These are phyloP conservation scores for Fusarium marasasianum DNA, from an alignment of 2,329 filamentous ascomycete genomes.

Conservation along the genomic window DNA sequence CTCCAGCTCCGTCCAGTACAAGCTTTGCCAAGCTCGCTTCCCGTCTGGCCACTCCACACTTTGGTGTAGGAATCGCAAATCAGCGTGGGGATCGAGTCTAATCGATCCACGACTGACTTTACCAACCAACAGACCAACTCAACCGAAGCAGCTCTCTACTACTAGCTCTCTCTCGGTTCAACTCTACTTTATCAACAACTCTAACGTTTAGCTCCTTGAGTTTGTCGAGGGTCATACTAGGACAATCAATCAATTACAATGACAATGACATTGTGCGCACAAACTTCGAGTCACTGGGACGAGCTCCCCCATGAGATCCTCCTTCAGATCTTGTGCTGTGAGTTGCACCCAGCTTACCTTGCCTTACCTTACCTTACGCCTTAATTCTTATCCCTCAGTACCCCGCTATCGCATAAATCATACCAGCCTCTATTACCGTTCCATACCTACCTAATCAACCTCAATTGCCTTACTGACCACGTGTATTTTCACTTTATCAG, in stretches of 20 bases:
- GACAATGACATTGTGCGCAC: conserved; percentile 42
- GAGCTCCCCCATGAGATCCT: conserved; percentile 72
- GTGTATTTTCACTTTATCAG: conserved; percentile 32
- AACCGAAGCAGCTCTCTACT: neutral
- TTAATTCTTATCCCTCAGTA: conserved; percentile 30
- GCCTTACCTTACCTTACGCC: neutral
- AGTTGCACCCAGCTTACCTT: conserved; percentile 43
- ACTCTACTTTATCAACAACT: neutral
- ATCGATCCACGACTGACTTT: neutral
- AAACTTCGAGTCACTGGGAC: conserved; percentile 48
- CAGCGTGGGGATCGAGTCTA: conserved; percentile 1
- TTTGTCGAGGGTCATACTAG: neutral
- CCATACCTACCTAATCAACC: neutral
- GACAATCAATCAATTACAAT: neutral
- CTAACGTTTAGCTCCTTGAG: neutral
- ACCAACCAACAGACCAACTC: neutral
- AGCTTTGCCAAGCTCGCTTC: conserved; percentile 30
- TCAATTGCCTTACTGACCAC: conserved; percentile 34
- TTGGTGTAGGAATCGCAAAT: conserved; percentile 9
- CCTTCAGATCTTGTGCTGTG: conserved; percentile 70
- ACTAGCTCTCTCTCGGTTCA: neutral
- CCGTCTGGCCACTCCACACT: conserved; percentile 7
- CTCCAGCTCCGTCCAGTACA: neutral
- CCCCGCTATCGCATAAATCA: conserved; percentile 22
- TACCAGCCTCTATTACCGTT: neutral